Base-by-base conservation (phyloP, 2,329 filamentous ascomycete species). In the Fusarium sp. region DNA sequence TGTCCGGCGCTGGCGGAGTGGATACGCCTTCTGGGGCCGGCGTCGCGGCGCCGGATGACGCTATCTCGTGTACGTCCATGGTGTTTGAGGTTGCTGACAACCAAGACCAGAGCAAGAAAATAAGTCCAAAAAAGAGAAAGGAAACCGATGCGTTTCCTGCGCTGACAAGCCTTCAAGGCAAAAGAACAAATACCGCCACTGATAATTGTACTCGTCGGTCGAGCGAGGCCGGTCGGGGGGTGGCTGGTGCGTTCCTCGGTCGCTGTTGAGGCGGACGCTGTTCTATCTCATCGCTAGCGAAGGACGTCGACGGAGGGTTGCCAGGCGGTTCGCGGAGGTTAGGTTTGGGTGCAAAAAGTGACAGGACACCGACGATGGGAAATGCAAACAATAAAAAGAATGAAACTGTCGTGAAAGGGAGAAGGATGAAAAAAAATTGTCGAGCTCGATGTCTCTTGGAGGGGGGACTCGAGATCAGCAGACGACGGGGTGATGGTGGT, bases 1-100 rank as follows among this genome's bases (percentile, higher is more conserved):
- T 68, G 35, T 81, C 80, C 73, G 79, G 74, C 50, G 61, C 71
- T 72, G 74, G 72, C 57, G 75, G 75, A 66, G 75, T 78, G 75
- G 77, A 76, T 71, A 76, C 68, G 63, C 69, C 67, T 18, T 74
- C 72, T 71, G 67, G 69, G 62, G 71, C 74, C 65, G 77, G 75
- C 4, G 82, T 83, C 61, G 72, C 60, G 63, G 71, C 69, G 52
- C 76, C 77, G 68, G 71, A 71, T 63, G 69, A 72, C 16, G 69
- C 68, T 45, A 74, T 69, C 35, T 79, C 75, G 67, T 75, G 76
- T 25, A 78, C 68, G 5, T 79, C 76, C 78, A 79, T 79, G 69
- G 59, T 61, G 66, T 56, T 31, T 22, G 54, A 35, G 54, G 38
- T 50, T 22, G 52, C 27, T 47, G 31, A 36, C 63, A 59, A 35